Base-by-base conservation (phyloP, 108 stramenopile species). In the Skeletonema tropicum region DNA sequence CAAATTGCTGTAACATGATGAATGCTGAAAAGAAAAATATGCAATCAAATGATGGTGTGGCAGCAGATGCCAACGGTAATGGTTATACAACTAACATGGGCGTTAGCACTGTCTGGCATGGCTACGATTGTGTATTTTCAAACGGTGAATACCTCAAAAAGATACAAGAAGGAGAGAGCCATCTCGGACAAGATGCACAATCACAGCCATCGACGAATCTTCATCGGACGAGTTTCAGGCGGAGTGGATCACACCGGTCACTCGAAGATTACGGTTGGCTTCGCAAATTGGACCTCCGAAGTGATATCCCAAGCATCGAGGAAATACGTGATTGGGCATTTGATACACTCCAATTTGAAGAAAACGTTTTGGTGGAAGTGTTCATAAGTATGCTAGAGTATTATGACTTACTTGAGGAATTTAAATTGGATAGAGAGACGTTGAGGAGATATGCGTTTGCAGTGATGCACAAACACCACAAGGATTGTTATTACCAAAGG, bases 271-370 rank as follows among this genome's bases (percentile, higher is more conserved):
- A 55, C 17, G 65, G 62, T 5, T 73, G 77, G 71, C 36, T 78
- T 35, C 77, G 71, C 38, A 31, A 78, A 42, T 32, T 73, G 15
- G 64, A 73, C 14, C 77, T 73, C 3, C 71, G 77, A 3, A 57
- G 49, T 21, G 75, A 68, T 49, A 33, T 75, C 23, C 75, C 75
- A 31, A 23, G 17, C 19, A 74, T 74, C 31, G 73, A 74, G 11
- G 78, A 79, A 74, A 60, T 79, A 35, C 57, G 11, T 30, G 19
- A 57, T 32, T 83, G 83, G 83, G 14, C 64, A 10, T 83, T 83
- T 45, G 83, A 83, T 60, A 72, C 73, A 2, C 66, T 83, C 17
- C 10, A 23, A 26, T 79, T 68, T 68, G 71, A 79, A 26, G 70
- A 74, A 6, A 42, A 58, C 15, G 55, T 48, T 23, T 63, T 83